Evolutionary conservation across 306 rosid species (phyloP), one percentile per base, ranked within the genome.

Genomic region (Trifolium repens): DNA sequence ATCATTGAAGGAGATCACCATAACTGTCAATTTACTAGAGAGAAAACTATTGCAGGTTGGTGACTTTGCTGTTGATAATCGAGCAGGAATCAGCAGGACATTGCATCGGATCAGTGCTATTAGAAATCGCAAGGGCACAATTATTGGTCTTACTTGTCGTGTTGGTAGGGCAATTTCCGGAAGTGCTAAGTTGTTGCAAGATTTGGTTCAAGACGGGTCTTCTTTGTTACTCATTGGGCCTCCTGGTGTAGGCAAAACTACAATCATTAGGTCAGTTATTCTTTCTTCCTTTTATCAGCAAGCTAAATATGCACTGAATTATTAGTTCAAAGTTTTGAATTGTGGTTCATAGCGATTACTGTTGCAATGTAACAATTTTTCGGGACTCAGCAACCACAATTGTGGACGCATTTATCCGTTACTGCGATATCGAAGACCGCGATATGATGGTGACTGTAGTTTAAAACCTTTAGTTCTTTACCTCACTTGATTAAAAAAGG

Each of bases 41-140:
- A 67, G 34, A 65, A 44, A 61, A 52, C 74, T 72, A 14, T 67
- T 77, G 84, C 88, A 94, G 97, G 99, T 94, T 70, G 97, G 96
- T 75, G 96, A 91, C 83, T 91, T 94, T 84, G 93, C 91, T 32
- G 35, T 90, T 54, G 98, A 89, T 80, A 90, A 94, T 84, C 84
- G 98, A 88, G 98, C 97, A 46, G 99, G 98, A 73, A 96, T 96
- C 68, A 96, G 98, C 80, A 81, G 98, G 87, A 90, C 99, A 49
- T 85, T 96, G 77, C 98, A 92, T 85, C 91, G 93, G 26, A 92
- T 96, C 26, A 96, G 98, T 84, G 96, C 92, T 80, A 89, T 94
- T 84, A 92, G 93, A 88, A 94, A 94, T 83, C 85, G 97, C 13
- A 94, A 90, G 79, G 90, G 98, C 62, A 74, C 85, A 61, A 94